phyloP scores from a whole-genome alignment of 2,329 filamentous ascomycete species.

The Penicillium concentricum region DNA sequence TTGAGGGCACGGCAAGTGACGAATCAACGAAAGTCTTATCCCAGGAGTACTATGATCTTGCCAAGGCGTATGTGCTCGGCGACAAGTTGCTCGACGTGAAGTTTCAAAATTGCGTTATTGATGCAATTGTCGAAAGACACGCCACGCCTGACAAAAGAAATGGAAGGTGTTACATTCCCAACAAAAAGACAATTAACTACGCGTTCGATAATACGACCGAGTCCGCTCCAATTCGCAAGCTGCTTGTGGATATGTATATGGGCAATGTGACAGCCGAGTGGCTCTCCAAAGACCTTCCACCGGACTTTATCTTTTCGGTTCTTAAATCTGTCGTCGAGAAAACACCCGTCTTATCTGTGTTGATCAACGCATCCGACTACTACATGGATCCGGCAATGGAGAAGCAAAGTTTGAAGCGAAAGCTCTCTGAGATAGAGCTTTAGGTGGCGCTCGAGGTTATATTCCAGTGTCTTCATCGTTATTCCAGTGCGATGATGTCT shows the following conservation, averaged over 20 bases:
- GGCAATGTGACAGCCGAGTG: accelerated
- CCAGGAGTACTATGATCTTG: not conserved
- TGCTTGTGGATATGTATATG: not conserved
- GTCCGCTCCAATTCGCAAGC: not conserved
- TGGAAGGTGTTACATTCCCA: not conserved
- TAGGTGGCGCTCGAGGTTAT: not conserved
- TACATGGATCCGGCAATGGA: not conserved
- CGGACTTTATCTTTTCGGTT: not conserved
- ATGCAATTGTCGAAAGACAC: not conserved
- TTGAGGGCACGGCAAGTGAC: too few relatives aligned
- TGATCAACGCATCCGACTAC: not conserved
- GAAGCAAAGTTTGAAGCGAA: not conserved
- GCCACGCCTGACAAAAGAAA: not conserved
- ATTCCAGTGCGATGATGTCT: not conserved
- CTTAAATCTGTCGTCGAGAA: not conserved
- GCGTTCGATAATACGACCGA: not conserved
- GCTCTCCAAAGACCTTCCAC: not conserved
- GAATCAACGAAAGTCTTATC: accelerated
- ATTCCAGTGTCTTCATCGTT: not conserved
- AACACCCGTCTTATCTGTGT: not conserved
- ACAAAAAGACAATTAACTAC: accelerated
- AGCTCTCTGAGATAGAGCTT: not conserved
- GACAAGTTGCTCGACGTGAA: not conserved
- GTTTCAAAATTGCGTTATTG: not conserved
- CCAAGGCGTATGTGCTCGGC: not conserved